Base-by-base conservation (phyloP, 345 rosid species). In the Rubroshorea leprosula region DNA sequence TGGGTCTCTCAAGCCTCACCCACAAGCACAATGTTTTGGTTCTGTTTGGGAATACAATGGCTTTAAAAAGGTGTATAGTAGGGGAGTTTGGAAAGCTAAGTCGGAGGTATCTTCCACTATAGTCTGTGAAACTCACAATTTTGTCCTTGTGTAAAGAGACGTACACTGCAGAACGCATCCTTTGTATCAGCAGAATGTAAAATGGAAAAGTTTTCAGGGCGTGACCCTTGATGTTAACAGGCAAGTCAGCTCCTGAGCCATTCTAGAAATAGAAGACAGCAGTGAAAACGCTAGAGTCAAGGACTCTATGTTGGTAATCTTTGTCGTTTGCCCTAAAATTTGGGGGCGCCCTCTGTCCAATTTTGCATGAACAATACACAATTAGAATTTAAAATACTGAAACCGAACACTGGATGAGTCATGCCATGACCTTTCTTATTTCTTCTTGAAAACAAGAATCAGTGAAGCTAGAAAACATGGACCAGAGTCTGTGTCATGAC, bases 401-500 rank as follows among this genome's bases (percentile, higher is more conserved):
- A n/a, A 29, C 35, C 35, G 9, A 29, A 3, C 9, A n/a, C n/a
- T n/a, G n/a, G n/a, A n/a, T n/a, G n/a, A n/a, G n/a, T 29, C 35
- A 3, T 29, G 35, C 12, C 41, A 35, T 35, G 41, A 35, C 41
- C 31, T 35, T 8, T n/a, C n/a, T n/a, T 6, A 6, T 35, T 35
- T 35, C 9, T 35, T 35, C 41, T 6, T 35, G 41, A 35, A 35
- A 35, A 35, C 1, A 35, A 23, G n/a, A 39, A 11, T 25, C 46
- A 22, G 20, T 49, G 52, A 14, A 24, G 27, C 49, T 41, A 56
- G 49, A 18, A 39, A 41, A 56, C 35, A 56, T 16, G 3, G 16
- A 55, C 60, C 3, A 15, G 60, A 8, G 60, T 56, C 17, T 23
- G 49, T 56, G 14, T 55, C 49, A 56, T 43, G 23, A 56, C 60